Percentiles rank a stretch among this genome's conserved stretches.
These are phyloP conservation scores for Volvox africanus DNA, from an alignment of 139 green algal genomes.

Conservation along the genomic window DNA sequence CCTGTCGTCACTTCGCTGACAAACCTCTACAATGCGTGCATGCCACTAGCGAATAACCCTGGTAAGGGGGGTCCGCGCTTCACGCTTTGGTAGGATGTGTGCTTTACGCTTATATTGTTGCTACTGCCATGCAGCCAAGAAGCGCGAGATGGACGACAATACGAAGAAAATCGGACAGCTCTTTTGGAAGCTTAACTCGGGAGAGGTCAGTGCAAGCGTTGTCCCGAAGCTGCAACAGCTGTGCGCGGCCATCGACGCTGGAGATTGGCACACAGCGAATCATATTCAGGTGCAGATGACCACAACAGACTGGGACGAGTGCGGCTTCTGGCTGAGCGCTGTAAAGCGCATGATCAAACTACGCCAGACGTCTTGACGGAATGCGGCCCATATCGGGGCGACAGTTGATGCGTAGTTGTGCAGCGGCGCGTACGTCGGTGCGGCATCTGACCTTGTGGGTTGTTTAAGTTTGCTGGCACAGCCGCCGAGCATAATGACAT, in stretches of 20 bases:
- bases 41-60: constrained; percentile 69
- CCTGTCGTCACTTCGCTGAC: constrained; percentile 78
- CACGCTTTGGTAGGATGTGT: no score
- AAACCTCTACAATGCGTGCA: constrained; percentile 78
- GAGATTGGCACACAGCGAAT: constrained; percentile 84
- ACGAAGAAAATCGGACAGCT: constrained; percentile 88
- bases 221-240: constrained; percentile 85
- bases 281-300: constrained; percentile 91
- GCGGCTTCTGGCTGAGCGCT: constrained; percentile 89
- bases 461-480: no score
- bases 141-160: constrained; percentile 97
- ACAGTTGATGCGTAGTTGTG: no score
- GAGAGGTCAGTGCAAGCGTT: constrained; percentile 80
- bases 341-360: constrained; percentile 97
- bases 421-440: no score
- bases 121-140: constrained; percentile 69
- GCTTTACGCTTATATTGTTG: no score
- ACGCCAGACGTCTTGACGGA: constrained; percentile 52
- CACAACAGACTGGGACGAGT: constrained; percentile 96
- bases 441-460: no score
- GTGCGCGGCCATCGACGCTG: constrained; percentile 80
- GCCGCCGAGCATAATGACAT: no score
- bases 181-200: constrained; percentile 91
- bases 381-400: background rate
- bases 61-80: constrained; percentile 29